A percentile compares a stretch with the other conserved stretches of the same genome.
These are phyloP conservation scores for Crithidia fasciculata DNA, from an alignment of 208 protist genomes.

Conservation along the genomic window DNA sequence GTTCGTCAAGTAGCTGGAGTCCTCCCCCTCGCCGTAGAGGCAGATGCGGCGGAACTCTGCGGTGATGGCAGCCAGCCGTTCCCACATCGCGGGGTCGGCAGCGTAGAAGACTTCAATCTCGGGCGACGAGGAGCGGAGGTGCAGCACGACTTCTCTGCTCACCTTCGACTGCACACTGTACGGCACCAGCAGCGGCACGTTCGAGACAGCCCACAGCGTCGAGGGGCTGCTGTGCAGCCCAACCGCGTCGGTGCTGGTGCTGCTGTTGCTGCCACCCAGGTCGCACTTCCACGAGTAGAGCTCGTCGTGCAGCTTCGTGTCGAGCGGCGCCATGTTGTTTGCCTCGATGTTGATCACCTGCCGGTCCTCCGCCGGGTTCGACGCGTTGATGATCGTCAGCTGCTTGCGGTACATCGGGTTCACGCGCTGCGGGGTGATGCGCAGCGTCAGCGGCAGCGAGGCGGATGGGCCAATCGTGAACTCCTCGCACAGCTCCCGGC, in stretches of 20 bases:
- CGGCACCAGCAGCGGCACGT: slow-evolving; percentile 78
- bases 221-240: slow-evolving; percentile 11
- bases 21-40: slow-evolving; percentile 47
- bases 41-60: slow-evolving; percentile 57
- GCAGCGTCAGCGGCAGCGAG: slow-evolving; percentile 70
- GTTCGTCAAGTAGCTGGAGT: slow-evolving; percentile 26
- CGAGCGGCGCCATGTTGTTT: slow-evolving; percentile 86
- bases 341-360: slow-evolving; percentile 88
- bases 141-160: slow-evolving; percentile 54
- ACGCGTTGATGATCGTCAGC: slow-evolving; percentile 80
- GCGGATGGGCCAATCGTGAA: slow-evolving; percentile 75
- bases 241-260: slow-evolving; percentile 13
- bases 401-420: slow-evolving; percentile 89
- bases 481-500: slow-evolving; percentile 64
- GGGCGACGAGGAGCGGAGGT: slow-evolving; percentile 50
- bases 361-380: slow-evolving; percentile 70
- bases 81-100: slow-evolving; percentile 31
- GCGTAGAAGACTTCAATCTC: slow-evolving; percentile 77
- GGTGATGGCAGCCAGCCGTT: slow-evolving; percentile 42
- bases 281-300: slow-evolving; percentile 81
- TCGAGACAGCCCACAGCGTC: slow-evolving; percentile 60
- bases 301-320: slow-evolving; percentile 85
- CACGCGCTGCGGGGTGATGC: slow-evolving; percentile 83
- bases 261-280: slow-evolving; percentile 20
- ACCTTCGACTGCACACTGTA: slow-evolving; percentile 74